phyloP scores from a whole-genome alignment of 805 yeast genomes.

The Diddensiella caesifluorescens region DNA sequence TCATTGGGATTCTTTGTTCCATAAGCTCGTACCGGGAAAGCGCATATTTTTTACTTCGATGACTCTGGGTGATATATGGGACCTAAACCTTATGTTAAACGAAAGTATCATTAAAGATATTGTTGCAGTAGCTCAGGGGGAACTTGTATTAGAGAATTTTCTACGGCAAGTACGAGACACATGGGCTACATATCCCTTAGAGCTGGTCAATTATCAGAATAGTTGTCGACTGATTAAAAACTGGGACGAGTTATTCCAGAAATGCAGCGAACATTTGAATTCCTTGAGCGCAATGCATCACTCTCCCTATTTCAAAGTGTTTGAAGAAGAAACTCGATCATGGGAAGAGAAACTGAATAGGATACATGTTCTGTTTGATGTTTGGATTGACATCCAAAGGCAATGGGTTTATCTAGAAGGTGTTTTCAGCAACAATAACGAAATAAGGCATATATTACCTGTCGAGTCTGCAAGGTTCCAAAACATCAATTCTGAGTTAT shows the following conservation, averaged over 20 bases:
- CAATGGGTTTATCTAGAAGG: conserved; percentile 86
- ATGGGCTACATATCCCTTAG: conserved; percentile 55
- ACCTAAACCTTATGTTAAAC: conserved; percentile 45
- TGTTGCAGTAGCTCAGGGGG: conserved; percentile 65
- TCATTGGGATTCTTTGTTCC: conserved; percentile 58
- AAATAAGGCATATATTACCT: conserved; percentile 60
- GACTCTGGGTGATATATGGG: conserved; percentile 58
- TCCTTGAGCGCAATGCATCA: conserved; percentile 63
- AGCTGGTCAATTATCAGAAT: conserved; percentile 47
- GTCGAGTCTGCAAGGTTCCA: conserved; percentile 63
- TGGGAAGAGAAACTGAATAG: conserved; percentile 54
- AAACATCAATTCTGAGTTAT: conserved; percentile 56
- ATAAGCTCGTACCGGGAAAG: conserved; percentile 24
- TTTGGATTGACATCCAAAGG: conserved; percentile 81
- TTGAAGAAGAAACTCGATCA: conserved; percentile 51
- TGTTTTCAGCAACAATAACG: conserved; percentile 51
- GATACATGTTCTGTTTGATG: conserved; percentile 49
- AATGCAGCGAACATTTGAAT: conserved; percentile 54
- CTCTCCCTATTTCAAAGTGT: conserved; percentile 55
- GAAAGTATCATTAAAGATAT: conserved; percentile 43
- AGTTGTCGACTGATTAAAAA: conserved; percentile 54
- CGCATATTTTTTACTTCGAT: conserved; percentile 25
- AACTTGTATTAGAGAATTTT: conserved; percentile 56
- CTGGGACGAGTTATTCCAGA: conserved; percentile 60
- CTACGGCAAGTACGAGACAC: conserved; percentile 43